Conservation (phyloP, 106 monocot genomes). For the Allium sativum region DNA sequence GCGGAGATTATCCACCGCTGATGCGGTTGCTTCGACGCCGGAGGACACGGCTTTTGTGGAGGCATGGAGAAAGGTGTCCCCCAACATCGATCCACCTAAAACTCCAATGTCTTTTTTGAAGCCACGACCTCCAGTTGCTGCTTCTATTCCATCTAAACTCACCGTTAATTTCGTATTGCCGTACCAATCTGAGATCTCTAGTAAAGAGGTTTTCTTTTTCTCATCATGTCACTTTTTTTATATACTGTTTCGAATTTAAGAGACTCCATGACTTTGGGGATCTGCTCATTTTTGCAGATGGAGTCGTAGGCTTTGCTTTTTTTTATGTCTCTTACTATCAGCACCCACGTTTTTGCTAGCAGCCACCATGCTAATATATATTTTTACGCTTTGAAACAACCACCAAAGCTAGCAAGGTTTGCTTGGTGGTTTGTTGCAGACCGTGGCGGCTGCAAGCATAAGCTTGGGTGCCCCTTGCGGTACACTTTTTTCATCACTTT, state of each 20-base stretch:
- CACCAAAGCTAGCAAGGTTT: too few species aligned
- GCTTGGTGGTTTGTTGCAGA: too few species aligned
- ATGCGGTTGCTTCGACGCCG: slow-evolving; percentile 25
- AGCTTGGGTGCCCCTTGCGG: too few species aligned
- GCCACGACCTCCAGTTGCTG: slow-evolving; percentile 64
- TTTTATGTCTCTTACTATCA: too few species aligned
- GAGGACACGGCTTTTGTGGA: slow-evolving; percentile 51
- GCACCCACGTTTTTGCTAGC: too few species aligned
- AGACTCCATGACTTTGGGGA: background rate
- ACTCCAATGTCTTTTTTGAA: slow-evolving; percentile 82
- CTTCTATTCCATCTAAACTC: slow-evolving; percentile 80
- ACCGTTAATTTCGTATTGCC: slow-evolving; percentile 95
- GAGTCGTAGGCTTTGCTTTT: too few species aligned
- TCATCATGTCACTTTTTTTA: background rate
- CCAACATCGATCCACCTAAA: slow-evolving; percentile 79
- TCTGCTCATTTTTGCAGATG: too few species aligned
- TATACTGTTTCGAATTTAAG: background rate
- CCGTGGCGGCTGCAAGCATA: too few species aligned
- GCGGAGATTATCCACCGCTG: slow-evolving; percentile 5
- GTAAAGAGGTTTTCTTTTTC: slow-evolving; percentile 57
- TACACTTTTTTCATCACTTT: too few species aligned
- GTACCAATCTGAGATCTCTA: slow-evolving; percentile 80
- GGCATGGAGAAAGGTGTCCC: slow-evolving; percentile 85
- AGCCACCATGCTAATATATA: too few species aligned
- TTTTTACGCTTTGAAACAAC: too few species aligned